phyloP scores from a whole-genome alignment of 192 early-diverging fungal species.

The Dissophora globulifera region DNA sequence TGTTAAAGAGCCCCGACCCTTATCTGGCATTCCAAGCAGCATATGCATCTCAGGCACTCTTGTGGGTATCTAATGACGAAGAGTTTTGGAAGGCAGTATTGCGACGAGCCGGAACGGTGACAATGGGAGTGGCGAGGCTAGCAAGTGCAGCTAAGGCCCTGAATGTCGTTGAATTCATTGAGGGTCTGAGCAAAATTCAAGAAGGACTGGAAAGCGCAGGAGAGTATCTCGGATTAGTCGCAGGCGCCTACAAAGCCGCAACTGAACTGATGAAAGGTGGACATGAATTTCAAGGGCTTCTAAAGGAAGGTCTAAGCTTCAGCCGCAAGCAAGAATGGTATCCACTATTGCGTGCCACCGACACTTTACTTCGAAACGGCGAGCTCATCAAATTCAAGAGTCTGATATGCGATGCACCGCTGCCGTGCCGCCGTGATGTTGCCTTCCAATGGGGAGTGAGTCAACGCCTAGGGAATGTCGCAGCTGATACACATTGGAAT shows the following conservation, averaged over 20 bases:
- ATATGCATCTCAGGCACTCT: conserved; percentile 6
- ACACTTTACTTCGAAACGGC: conserved; percentile 5
- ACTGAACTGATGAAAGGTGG: not conserved
- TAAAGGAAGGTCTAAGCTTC: conserved; percentile 6
- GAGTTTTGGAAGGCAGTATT: not conserved
- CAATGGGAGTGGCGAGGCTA: not conserved
- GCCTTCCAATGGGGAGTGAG: conserved; percentile 13
- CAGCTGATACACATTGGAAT: not conserved
- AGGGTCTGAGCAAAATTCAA: conserved; percentile 2
- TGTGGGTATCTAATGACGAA: conserved; percentile 7
- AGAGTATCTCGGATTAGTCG: not conserved
- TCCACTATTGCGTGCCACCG: conserved; percentile 4
- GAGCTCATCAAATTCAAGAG: not conserved
- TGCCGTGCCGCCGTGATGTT: conserved; percentile 1
- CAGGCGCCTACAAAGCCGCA: not conserved
- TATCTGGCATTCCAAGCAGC: conserved; percentile 12
- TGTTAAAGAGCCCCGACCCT: conserved; percentile 3
- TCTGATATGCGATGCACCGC: conserved; percentile 1
- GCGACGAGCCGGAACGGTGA: not conserved
- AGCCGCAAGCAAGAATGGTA: not conserved
- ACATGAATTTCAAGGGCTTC: not conserved
- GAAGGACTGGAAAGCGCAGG: not conserved
- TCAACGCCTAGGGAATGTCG: conserved; percentile 7
- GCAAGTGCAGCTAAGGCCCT: conserved; percentile 7
- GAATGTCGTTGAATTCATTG: conserved; percentile 1